phyloP scores from a whole-genome alignment of 2,329 filamentous ascomycete genomes.

The Neurospora sp. region DNA sequence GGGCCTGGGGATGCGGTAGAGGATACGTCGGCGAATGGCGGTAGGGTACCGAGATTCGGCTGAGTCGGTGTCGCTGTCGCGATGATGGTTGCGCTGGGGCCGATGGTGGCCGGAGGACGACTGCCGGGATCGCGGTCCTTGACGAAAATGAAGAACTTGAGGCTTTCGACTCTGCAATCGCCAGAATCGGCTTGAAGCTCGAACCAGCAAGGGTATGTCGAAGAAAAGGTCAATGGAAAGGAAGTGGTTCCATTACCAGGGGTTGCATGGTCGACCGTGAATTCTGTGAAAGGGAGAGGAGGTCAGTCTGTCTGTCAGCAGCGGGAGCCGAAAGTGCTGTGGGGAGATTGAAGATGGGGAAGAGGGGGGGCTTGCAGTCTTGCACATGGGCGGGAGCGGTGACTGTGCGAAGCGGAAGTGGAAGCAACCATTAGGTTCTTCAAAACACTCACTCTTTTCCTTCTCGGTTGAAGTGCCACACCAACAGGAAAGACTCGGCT shows the following conservation, averaged over 20 bases:
- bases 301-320: constrained; percentile 11
- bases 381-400: not conserved
- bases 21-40: not conserved
- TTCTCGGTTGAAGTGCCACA: constrained; percentile 12
- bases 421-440: not conserved
- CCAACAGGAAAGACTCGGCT: constrained; percentile 15
- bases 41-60: not conserved
- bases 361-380: not conserved
- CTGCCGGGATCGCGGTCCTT: constrained; percentile 1
- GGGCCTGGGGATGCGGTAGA: constrained; percentile 5
- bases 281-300: constrained; percentile 11
- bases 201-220: constrained; percentile 19
- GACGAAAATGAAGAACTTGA: constrained; percentile 10
- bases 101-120: constrained; percentile 4
- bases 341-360: not conserved
- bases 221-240: constrained; percentile 14
- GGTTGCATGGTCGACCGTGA: constrained; percentile 9
- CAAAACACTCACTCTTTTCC: constrained; percentile 15
- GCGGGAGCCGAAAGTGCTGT: not conserved
- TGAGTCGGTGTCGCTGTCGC: not conserved
- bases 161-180: constrained; percentile 14
- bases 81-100: not conserved
- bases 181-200: constrained; percentile 10
- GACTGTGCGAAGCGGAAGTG: not conserved
- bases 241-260: constrained; percentile 13